Conservation (phyloP, 768 basidiomycete species). For the Paxillus involutus region DNA sequence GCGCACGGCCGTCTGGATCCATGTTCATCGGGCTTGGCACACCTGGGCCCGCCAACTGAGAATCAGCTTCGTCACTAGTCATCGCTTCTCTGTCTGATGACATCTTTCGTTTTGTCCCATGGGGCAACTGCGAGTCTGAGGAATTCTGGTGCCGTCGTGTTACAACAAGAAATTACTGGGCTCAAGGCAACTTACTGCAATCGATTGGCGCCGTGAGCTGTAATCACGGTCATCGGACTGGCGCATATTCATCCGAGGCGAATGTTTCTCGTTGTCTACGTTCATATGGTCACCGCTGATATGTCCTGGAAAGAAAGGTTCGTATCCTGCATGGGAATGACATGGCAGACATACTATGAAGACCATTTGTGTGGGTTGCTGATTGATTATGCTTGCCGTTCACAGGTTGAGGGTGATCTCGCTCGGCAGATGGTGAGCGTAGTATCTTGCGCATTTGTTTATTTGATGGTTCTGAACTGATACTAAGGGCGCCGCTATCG, state of each 20-base stretch:
- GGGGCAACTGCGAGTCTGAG: slow-evolving; percentile 43
- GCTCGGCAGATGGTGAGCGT: slow-evolving; percentile 56
- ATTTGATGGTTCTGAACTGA: slow-evolving; percentile 37
- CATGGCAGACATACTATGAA: slow-evolving; percentile 21
- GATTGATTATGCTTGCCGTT: slow-evolving; percentile 20
- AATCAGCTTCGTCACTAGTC: slow-evolving; percentile 62
- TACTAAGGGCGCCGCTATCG: slow-evolving; percentile 39
- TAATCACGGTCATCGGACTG: slow-evolving; percentile 57
- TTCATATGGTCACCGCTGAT: slow-evolving; percentile 38
- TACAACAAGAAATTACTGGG: background rate
- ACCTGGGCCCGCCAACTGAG: slow-evolving; percentile 68
- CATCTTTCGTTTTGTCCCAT: slow-evolving; percentile 83
- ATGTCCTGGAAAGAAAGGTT: slow-evolving; percentile 27
- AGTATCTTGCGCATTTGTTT: slow-evolving; percentile 55
- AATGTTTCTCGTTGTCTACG: slow-evolving; percentile 35
- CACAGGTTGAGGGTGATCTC: slow-evolving; percentile 23
- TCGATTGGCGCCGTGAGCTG: slow-evolving; percentile 70
- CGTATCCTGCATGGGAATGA: slow-evolving; percentile 10
- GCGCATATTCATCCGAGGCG: slow-evolving; percentile 31
- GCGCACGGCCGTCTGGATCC: slow-evolving; percentile 64
- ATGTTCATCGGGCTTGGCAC: slow-evolving; percentile 58
- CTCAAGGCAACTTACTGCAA: slow-evolving; percentile 48
- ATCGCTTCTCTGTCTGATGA: slow-evolving; percentile 61
- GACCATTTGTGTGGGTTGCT: slow-evolving; percentile 17
- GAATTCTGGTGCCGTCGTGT: slow-evolving; percentile 24